phyloP scores from a whole-genome alignment of 192 early-diverging fungal species.

The Umbelopsis vinacea region DNA sequence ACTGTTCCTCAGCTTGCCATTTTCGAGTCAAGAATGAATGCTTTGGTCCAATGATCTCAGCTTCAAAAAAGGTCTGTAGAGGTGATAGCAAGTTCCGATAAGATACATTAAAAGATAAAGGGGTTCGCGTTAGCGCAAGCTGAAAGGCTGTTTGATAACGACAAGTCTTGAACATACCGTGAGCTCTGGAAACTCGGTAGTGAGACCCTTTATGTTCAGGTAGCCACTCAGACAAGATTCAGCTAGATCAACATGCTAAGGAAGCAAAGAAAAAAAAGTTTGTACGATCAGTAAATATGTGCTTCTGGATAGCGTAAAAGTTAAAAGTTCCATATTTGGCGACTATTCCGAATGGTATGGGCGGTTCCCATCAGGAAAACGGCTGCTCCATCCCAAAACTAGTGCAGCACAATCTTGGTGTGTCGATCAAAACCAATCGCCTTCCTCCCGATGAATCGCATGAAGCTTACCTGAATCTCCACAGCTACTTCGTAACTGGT shows the following conservation, averaged over 20 bases:
- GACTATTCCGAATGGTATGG: not conserved
- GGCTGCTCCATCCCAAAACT: not conserved
- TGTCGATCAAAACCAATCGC: not conserved
- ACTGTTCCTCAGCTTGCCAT: slow-evolving; percentile 82
- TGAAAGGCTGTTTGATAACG: not conserved
- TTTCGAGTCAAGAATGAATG: slow-evolving; percentile 80
- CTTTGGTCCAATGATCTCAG: slow-evolving; percentile 82
- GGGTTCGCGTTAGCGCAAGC: not conserved
- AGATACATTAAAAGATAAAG: not conserved
- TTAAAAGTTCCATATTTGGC: not conserved
- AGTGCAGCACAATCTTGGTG: not conserved
- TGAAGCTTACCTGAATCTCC: slow-evolving; percentile 66
- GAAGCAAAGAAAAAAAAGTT: not conserved
- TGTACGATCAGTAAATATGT: not conserved
- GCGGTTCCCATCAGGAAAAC: not conserved
- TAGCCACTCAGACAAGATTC: slow-evolving; percentile 80
- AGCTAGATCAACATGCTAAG: slow-evolving; percentile 68
- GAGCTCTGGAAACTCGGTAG: slow-evolving; percentile 76
- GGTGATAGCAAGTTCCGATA: not conserved
- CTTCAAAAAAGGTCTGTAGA: slow-evolving; percentile 78
- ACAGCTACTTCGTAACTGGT: slow-evolving; percentile 72
- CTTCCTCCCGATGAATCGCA: not conserved
- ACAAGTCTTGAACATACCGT: slow-evolving; percentile 40
- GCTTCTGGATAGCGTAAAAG: not conserved
- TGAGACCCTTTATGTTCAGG: slow-evolving; percentile 82